A percentile compares a stretch with the other conserved stretches of the same genome.
phyloP scores from a whole-genome alignment of 306 rosid species.

The Fragaria nilgerrensis region DNA sequence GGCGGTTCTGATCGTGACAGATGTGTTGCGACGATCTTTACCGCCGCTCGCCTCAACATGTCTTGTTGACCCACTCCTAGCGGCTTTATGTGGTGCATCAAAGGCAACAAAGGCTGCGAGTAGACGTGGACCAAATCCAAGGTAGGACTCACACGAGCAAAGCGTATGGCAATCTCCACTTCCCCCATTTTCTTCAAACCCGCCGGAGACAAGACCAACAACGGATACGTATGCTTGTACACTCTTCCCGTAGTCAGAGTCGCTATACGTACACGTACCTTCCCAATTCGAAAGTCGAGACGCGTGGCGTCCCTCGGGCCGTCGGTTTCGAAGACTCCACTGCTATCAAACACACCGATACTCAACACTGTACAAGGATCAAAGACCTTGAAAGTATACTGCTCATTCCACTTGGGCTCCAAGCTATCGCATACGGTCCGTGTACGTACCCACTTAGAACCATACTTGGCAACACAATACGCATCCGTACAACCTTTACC shows the following conservation, averaged over 20 bases:
- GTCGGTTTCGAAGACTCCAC: constrained; percentile 27
- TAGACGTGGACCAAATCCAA: constrained; percentile 75
- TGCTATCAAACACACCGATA: constrained; percentile 69
- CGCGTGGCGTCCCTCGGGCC: constrained; percentile 25
- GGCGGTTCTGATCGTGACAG: constrained; percentile 81
- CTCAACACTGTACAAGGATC: constrained; percentile 86
- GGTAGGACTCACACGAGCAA: constrained; percentile 43
- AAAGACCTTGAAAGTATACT: constrained; percentile 81
- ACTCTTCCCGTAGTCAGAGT: constrained; percentile 61
- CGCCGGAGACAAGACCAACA: constrained; percentile 40
- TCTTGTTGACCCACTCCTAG: constrained; percentile 74
- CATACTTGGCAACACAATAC: constrained; percentile 83
- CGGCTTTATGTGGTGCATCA: constrained; percentile 83
- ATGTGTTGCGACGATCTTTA: constrained; percentile 55
- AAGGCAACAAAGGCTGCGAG: constrained; percentile 64
- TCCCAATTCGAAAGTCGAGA: constrained; percentile 61
- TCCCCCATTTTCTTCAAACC: constrained; percentile 81
- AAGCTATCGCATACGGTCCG: constrained; percentile 61
- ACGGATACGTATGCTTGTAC: constrained; percentile 57
- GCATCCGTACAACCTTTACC: constrained; percentile 67
- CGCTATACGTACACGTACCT: constrained; percentile 66
- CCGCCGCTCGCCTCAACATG: constrained; percentile 51
- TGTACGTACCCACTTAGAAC: constrained; percentile 77
- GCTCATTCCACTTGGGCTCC: constrained; percentile 95
- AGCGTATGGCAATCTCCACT: constrained; percentile 68